Base-by-base conservation (phyloP, 495 filamentous ascomycete genomes). In the Rhizodiscina lignyota region DNA sequence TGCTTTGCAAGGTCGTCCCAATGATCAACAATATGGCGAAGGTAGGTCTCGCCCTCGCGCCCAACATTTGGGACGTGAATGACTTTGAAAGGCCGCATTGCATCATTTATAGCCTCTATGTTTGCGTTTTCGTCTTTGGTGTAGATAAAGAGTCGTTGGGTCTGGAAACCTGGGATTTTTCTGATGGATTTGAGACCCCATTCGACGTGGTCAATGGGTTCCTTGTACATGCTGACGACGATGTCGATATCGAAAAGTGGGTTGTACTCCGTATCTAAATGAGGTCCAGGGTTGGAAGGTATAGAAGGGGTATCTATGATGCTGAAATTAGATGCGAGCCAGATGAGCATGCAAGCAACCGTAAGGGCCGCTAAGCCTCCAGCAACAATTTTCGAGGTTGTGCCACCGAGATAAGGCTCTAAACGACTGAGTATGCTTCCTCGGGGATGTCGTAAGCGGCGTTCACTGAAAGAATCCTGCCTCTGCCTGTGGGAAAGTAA, bases 31-130 rank as follows among this genome's bases (percentile, higher is more conserved):
- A 66, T 61, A 34, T 66, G 62, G 35, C 44, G 23, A 20, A 66
- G 59, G 38, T 62, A 66, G 13, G 62, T 62, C 4, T 55, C 59
- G 12, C 54, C 53, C 45, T 65, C 62, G 1, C 62, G 47, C 11
- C 62, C 59, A 15, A 40, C 33, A 30, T 66, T 65, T 4, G 49
- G 47, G 5, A 59, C 42, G 2, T 38, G 32, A 18, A 47, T 47
- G 16, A 60, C 51, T 5, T 39, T 36, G 32, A 50, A 42, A 13
- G 54, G 58, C 4, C 50, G 47, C 4, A 42, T 54, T 8, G n/a
- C 20, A 22, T 36, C 5, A 33, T 51, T 41, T 1, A 61, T 29
- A 11, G 21, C 24, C 2, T 15, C 37, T 11, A 39, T 12, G 37
- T 54, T 34, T 16, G 45, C 43, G n/a, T 42, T 37, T 8, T 32